These are phyloP conservation scores for Cladorrhinum sp. DNA, from an alignment of 2,329 filamentous ascomycete species.

Conservation along the genomic window DNA sequence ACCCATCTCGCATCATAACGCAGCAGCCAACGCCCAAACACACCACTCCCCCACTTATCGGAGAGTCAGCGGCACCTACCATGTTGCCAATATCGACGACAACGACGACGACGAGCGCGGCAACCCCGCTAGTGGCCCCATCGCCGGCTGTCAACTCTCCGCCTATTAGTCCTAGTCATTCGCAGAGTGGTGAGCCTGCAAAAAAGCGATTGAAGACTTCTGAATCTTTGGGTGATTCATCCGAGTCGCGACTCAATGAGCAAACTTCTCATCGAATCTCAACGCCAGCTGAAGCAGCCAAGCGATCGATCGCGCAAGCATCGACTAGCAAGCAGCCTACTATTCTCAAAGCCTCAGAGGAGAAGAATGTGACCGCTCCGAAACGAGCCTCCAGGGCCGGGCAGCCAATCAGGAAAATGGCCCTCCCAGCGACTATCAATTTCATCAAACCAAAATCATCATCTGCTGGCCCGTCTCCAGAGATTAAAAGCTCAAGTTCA, in stretches of 20 bases:
- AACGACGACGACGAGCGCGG: not conserved
- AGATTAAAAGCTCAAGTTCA: not conserved
- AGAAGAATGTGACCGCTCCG: not conserved
- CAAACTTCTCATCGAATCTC: not conserved
- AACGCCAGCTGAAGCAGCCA: not conserved
- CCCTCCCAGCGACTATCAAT: not conserved
- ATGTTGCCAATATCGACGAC: conserved; percentile 5
- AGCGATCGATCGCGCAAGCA: not conserved
- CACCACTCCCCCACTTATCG: conserved; percentile 9
- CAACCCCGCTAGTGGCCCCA: not conserved
- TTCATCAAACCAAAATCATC: not conserved
- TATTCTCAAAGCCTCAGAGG: not conserved
- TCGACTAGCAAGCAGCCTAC: not conserved
- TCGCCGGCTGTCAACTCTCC: conserved; percentile 13
- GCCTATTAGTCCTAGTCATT: conserved; percentile 11
- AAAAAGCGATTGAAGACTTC: conserved; percentile 20
- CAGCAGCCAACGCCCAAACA: conserved; percentile 14
- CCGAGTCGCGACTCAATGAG: conserved; percentile 9
- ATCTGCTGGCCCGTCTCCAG: not conserved
- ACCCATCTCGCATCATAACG: conserved; percentile 1
- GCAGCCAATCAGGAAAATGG: not conserved
- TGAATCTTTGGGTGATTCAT: not conserved
- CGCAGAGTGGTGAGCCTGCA: conserved; percentile 12
- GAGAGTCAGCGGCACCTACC: not conserved
- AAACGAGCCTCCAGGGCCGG: not conserved